Conservation (phyloP, 306 rosid genomes). For the Cicer chorassanicum region DNA sequence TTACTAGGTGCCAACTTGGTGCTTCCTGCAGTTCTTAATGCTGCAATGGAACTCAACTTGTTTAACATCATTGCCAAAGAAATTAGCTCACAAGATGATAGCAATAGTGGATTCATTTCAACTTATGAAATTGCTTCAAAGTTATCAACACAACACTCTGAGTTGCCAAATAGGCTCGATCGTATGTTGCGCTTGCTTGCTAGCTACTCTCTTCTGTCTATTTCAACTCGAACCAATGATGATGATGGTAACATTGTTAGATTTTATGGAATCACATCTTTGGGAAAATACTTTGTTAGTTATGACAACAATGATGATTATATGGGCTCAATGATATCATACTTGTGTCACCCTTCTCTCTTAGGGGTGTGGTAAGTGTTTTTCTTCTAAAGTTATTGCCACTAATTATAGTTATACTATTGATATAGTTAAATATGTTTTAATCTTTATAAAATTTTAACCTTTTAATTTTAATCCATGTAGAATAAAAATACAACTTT, state of each 20-base stretch:
- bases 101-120: slow-evolving; percentile 36
- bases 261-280: slow-evolving; percentile 8
- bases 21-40: slow-evolving; percentile 45
- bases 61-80: slow-evolving; percentile 43
- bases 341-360: not conserved
- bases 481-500: too few species aligned
- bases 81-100: not conserved
- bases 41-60: slow-evolving; percentile 47
- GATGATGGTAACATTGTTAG: slow-evolving; percentile 21
- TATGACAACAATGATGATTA: not conserved
- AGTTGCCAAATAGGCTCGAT: slow-evolving; percentile 34
- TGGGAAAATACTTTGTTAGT: not conserved
- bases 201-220: slow-evolving; percentile 37
- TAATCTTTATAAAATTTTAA: too few species aligned
- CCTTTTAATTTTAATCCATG: too few species aligned
- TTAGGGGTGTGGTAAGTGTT: not conserved
- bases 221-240: slow-evolving; percentile 23
- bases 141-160: slow-evolving; percentile 17
- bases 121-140: slow-evolving; percentile 39
- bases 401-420: too few species aligned
- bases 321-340: not conserved
- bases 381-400: not conserved
- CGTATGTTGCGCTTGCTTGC: slow-evolving; percentile 44
- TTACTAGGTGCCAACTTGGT: slow-evolving; percentile 35
- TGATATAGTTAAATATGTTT: too few species aligned